Evolutionary conservation across 1,284 basidiomycete species (phyloP).

Genomic region (Ustilago tritici): DNA sequence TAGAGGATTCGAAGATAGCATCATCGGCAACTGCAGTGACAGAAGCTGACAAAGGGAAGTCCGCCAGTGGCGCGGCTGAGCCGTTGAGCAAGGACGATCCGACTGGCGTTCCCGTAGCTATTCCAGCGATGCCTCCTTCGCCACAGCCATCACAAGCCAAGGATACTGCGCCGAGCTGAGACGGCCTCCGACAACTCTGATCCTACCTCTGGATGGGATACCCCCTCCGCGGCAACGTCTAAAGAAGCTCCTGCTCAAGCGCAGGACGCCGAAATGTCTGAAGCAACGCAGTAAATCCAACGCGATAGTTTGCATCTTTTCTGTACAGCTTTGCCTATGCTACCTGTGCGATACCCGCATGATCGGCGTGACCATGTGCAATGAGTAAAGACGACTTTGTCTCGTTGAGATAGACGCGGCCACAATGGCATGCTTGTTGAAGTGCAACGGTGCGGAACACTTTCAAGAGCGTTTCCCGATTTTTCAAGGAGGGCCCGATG

Average conservation of each 20-base stretch:
- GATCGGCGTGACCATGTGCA: neutral
- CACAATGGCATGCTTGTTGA: neutral
- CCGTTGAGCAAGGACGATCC: neutral
- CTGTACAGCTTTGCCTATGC: too few species aligned
- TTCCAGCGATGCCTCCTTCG: conserved; percentile 3
- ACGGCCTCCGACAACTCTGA: neutral
- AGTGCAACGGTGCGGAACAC: neutral
- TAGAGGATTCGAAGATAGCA: neutral
- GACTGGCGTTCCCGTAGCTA: conserved; percentile 7
- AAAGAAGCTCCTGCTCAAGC: conserved; percentile 10
- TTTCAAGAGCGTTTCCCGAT: neutral
- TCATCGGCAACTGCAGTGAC: neutral
- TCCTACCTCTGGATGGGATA: conserved; percentile 4
- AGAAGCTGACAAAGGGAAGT: neutral
- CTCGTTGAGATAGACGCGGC: neutral
- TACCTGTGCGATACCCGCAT: too few species aligned
- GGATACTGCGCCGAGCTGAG: neutral
- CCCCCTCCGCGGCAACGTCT: neutral
- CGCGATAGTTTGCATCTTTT: neutral
- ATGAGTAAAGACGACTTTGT: neutral
- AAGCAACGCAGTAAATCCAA: conserved; percentile 13
- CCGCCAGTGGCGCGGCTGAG: neutral
- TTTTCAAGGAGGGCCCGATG: conserved; percentile 1
- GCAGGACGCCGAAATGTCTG: conserved; percentile 32
- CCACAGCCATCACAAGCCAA: conserved; percentile 1